These are phyloP conservation scores for Tremellales sp. DNA, from an alignment of 1,284 basidiomycete species.

Conservation along the genomic window DNA sequence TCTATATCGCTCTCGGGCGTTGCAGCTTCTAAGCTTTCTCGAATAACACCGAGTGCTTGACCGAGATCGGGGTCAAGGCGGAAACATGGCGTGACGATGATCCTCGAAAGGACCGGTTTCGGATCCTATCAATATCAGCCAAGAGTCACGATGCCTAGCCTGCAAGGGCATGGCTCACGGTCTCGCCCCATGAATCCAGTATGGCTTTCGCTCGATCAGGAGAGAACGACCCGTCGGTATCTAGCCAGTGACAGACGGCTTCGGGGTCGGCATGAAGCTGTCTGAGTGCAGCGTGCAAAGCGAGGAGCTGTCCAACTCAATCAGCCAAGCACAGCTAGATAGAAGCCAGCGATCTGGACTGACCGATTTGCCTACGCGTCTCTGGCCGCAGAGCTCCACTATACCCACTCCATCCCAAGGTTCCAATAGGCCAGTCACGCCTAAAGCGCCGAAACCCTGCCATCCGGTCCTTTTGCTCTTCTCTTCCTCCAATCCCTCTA, in stretches of 20 bases:
- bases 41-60: constrained; percentile 16
- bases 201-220: constrained; percentile 31
- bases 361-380: constrained; percentile 41
- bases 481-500: constrained; percentile 3
- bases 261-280: constrained; percentile 16
- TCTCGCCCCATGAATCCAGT: constrained; percentile 18
- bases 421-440: constrained; percentile 27
- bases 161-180: no score
- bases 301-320: constrained; percentile 38
- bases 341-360: constrained; percentile 8
- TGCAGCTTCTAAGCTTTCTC: background rate
- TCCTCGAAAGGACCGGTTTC: constrained; percentile 23
- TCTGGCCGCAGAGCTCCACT: constrained; percentile 37
- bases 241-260: constrained; percentile 39
- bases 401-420: constrained; percentile 32
- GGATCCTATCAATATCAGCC: constrained; percentile 15
- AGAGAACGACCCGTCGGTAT: constrained; percentile 42
- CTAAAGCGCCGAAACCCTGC: constrained; percentile 32
- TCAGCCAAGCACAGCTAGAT: background rate
- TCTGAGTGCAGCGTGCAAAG: constrained; percentile 35
- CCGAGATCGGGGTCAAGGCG: constrained; percentile 33
- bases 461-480: constrained; percentile 11
- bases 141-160: no score
- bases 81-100: constrained; percentile 33
- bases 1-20: background rate